A percentile compares a stretch with the other conserved stretches of the same genome.
These are phyloP conservation scores for Syzygium syzygioides DNA, from an alignment of 441 rosid species.

Conservation along the genomic window DNA sequence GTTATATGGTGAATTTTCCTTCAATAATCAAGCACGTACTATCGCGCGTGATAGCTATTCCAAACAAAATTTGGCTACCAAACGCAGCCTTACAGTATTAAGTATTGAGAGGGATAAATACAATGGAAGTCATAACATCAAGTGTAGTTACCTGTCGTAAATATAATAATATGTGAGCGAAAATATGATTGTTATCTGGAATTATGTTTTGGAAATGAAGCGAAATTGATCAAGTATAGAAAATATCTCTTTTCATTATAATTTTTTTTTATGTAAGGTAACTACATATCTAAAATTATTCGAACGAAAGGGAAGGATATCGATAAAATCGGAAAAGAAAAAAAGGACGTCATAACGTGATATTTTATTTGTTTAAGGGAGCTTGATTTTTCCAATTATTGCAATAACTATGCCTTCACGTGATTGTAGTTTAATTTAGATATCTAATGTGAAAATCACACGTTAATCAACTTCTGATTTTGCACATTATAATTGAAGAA, in stretches of 20 bases:
- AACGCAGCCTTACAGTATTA: too few species aligned
- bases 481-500: neutral
- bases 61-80: too few species aligned
- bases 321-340: neutral
- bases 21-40: neutral
- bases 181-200: too few species aligned
- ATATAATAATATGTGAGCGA: neutral
- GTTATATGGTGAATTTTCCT: neutral
- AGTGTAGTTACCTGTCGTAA: neutral
- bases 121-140: rapidly evolving
- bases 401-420: neutral
- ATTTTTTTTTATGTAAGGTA: neutral
- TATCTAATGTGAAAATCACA: neutral
- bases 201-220: neutral
- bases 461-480: neutral
- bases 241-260: neutral
- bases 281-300: neutral
- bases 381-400: neutral
- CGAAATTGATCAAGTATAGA: neutral
- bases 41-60: rapidly evolving
- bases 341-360: neutral
- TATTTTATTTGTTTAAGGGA: neutral
- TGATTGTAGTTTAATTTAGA: neutral
- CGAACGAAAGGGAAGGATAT: neutral
- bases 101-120: neutral